phyloP scores from a whole-genome alignment of 2,329 filamentous ascomycete species.

The Neodidymelliopsis sp. region DNA sequence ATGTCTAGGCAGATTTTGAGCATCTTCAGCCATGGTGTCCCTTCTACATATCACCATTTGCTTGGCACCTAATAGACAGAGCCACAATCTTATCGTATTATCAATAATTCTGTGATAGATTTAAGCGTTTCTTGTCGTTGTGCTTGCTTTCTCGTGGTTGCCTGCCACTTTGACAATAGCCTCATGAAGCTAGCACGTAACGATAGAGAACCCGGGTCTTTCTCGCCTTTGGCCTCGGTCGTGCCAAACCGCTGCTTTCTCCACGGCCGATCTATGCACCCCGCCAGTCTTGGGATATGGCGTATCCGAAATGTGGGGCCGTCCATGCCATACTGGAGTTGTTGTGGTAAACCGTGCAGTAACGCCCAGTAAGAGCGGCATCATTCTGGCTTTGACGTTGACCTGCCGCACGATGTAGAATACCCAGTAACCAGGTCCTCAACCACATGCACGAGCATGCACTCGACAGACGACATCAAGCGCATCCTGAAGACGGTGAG shows the following conservation, averaged over 20 bases:
- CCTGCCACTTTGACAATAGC: conserved; percentile 1
- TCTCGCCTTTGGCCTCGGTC: conserved; percentile 37
- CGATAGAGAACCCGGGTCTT: conserved; percentile 30
- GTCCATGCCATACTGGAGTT: not conserved
- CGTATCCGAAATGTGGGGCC: conserved; percentile 10
- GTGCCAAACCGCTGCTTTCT: conserved; percentile 20
- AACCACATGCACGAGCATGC: conserved; percentile 6
- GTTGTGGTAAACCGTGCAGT: not conserved
- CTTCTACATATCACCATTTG: too few relatives aligned
- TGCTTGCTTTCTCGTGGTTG: conserved; percentile 4
- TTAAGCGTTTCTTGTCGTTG: too few relatives aligned
- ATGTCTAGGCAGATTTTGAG: too few relatives aligned
- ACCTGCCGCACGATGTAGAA: conserved; percentile 5
- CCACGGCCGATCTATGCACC: conserved; percentile 32
- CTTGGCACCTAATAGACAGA: too few relatives aligned
- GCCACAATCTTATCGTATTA: too few relatives aligned
- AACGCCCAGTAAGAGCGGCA: not conserved
- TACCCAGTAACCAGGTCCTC: conserved; percentile 10
- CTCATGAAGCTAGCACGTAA: conserved; percentile 7
- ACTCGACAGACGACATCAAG: not conserved
- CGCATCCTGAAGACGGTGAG: not conserved
- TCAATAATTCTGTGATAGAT: too few relatives aligned
- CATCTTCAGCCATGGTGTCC: too few relatives aligned
- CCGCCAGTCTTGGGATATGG: conserved; percentile 20
- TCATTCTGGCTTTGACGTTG: not conserved